phyloP scores from a whole-genome alignment of 768 basidiomycete genomes.

The Mycena albidolilacea region DNA sequence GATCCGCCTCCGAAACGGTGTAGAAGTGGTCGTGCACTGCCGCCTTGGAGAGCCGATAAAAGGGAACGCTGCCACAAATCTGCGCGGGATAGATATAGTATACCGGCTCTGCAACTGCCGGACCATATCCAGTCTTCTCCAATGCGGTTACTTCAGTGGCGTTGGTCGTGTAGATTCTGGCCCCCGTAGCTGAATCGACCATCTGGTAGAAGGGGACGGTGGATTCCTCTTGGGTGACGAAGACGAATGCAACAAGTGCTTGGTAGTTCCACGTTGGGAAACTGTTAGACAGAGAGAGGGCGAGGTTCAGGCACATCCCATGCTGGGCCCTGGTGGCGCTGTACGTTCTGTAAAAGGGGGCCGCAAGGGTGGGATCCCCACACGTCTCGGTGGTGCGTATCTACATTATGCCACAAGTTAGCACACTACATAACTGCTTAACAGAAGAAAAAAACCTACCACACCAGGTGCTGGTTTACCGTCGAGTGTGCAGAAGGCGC shows the following conservation, averaged over 20 bases:
- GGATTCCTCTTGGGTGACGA: background rate
- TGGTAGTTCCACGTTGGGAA: background rate
- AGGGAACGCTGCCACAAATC: background rate
- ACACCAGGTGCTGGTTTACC: background rate
- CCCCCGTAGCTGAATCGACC: background rate
- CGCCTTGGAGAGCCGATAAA: background rate
- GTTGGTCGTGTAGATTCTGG: background rate
- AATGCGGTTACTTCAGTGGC: background rate
- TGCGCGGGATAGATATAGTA: background rate
- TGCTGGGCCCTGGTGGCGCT: background rate
- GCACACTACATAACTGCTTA: background rate
- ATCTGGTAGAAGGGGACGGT: background rate
- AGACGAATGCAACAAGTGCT: background rate
- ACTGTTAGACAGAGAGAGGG: no score
- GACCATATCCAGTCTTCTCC: background rate
- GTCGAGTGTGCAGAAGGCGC: background rate
- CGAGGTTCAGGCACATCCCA: no score
- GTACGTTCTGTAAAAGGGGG: background rate
- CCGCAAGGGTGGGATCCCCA: background rate
- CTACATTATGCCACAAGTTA: background rate
- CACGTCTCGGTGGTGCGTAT: background rate
- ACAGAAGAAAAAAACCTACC: background rate
- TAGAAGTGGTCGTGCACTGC: background rate
- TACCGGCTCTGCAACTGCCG: background rate
- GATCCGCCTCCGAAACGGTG: background rate